Evolutionary conservation across 176 grass and related monocot genomes (phyloP).

Genomic region (Oryza nivara): DNA sequence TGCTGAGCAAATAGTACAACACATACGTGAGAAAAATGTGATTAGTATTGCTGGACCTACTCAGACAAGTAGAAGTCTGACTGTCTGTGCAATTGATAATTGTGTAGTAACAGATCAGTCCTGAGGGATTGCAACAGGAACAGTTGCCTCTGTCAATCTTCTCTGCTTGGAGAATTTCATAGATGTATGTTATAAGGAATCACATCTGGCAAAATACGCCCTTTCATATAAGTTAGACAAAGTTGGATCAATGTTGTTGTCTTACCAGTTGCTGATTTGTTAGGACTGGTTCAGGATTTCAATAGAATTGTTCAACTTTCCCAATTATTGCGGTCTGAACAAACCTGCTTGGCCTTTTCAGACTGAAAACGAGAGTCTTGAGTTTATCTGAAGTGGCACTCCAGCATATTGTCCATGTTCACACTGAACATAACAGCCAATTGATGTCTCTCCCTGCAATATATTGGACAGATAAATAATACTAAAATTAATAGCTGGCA

Average conservation of each 20-base stretch:
- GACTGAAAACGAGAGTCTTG: not conserved
- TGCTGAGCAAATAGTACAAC: not conserved
- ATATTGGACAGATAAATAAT: not conserved
- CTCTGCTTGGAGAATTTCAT: not conserved
- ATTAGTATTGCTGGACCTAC: not conserved
- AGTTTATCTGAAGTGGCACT: not conserved
- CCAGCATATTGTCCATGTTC: constrained; percentile 9
- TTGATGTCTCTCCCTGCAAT: not conserved
- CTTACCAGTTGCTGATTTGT: not conserved
- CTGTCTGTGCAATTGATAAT: not conserved
- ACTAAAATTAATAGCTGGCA: not conserved
- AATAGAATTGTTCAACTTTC: not conserved
- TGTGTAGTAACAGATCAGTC: not conserved
- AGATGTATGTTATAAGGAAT: not conserved
- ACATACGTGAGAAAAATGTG: not conserved
- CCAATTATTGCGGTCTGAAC: constrained; percentile 1
- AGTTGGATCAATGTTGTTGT: constrained; percentile 12
- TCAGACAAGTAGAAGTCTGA: not conserved
- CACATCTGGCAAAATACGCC: not conserved
- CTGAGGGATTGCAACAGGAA: not conserved
- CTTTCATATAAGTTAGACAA: not conserved
- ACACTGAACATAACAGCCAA: not conserved
- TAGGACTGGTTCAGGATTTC: not conserved
- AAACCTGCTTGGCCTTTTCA: not conserved
- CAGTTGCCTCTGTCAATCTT: not conserved